Percentiles rank a stretch among this genome's conserved stretches.
These are phyloP conservation scores for Candida orba DNA, from an alignment of 805 yeast genomes.

Conservation along the genomic window DNA sequence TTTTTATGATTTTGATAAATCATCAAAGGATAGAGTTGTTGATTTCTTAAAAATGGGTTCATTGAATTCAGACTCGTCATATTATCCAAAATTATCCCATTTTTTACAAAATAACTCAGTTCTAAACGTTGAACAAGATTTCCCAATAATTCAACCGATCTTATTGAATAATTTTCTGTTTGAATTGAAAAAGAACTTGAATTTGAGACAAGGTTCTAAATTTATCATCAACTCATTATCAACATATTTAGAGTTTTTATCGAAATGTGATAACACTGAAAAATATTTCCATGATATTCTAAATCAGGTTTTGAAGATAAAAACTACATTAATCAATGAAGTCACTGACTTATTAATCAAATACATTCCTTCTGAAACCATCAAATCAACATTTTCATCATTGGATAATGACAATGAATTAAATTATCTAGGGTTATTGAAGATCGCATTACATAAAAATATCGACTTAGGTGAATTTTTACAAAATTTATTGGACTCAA, in stretches of 20 bases:
- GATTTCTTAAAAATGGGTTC: constrained; percentile 47
- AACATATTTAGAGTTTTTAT: constrained; percentile 14
- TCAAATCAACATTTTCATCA: constrained; percentile 4
- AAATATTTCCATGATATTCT: constrained; percentile 4
- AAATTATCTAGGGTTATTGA: constrained; percentile 8
- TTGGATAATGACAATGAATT: constrained; percentile 8
- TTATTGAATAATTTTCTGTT: constrained; percentile 23
- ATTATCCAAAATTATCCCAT: constrained; percentile 30
- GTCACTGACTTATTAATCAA: constrained; percentile 18
- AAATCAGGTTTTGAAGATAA: constrained; percentile 14
- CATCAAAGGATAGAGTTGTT: constrained; percentile 35
- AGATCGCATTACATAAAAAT: constrained; percentile 6
- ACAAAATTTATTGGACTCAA: constrained; percentile 12
- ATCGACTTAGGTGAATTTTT: constrained; percentile 14
- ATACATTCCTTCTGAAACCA: constrained; percentile 10
- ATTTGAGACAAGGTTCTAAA: constrained; percentile 26
- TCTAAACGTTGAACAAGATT: constrained; percentile 8
- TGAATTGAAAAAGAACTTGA: constrained; percentile 24
- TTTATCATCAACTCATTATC: constrained; percentile 27
- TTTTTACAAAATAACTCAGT: constrained; percentile 15
- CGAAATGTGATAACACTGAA: background rate
- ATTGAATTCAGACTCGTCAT: constrained; percentile 43
- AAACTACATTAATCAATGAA: constrained; percentile 11
- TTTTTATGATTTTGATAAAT: constrained; percentile 50
- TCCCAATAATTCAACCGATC: constrained; percentile 22